phyloP scores from a whole-genome alignment of 2,329 filamentous ascomycete genomes.

The Didymella sp. region DNA sequence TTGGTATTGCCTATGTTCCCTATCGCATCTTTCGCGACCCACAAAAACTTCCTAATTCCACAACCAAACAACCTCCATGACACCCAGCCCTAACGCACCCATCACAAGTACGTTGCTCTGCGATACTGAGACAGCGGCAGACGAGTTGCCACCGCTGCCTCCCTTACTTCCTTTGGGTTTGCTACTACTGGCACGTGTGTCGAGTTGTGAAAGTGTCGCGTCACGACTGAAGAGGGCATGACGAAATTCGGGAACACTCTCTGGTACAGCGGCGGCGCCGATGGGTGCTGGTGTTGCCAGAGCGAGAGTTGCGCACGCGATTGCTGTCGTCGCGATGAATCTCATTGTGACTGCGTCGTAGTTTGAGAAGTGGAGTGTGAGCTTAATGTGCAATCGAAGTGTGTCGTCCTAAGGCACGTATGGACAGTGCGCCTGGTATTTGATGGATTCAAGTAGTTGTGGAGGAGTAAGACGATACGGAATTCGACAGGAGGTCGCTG shows the following conservation, averaged over 20 bases:
- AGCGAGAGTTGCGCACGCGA: constrained; percentile 37
- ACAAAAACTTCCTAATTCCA: constrained; percentile 25
- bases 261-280: constrained; percentile 20
- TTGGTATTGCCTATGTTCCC: neutral
- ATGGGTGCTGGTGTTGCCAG: constrained; percentile 39
- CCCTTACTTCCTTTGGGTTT: constrained; percentile 19
- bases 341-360: constrained; percentile 31
- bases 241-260: constrained; percentile 15
- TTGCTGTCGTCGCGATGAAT: constrained; percentile 28
- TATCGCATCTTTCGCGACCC: neutral
- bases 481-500: neutral
- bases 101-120: constrained; percentile 35
- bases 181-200: constrained; percentile 25
- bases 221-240: constrained; percentile 21
- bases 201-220: constrained; percentile 26
- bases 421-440: neutral
- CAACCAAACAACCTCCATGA: constrained; percentile 31
- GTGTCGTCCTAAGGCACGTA: neutral
- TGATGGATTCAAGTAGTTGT: neutral
- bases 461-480: neutral
- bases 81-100: constrained; percentile 36
- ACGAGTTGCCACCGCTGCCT: constrained; percentile 16
- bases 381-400: neutral
- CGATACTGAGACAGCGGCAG: constrained; percentile 28
- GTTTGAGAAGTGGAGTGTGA: neutral